These are phyloP conservation scores for Populus deltoides DNA, from an alignment of 345 rosid species.

Conservation along the genomic window DNA sequence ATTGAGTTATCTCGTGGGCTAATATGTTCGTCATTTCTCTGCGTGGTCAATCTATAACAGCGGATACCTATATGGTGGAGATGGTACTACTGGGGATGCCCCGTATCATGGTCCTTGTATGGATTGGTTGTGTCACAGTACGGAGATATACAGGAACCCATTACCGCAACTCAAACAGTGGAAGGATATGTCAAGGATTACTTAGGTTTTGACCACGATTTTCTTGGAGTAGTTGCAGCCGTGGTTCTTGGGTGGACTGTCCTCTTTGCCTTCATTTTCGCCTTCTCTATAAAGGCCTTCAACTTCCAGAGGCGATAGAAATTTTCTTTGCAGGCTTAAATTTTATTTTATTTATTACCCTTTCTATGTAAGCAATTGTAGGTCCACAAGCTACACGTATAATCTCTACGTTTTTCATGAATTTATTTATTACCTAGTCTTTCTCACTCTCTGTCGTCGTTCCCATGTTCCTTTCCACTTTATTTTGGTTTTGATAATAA, in stretches of 20 bases:
- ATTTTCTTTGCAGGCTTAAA: background rate
- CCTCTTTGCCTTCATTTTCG: conserved; percentile 17
- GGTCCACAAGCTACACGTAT: background rate
- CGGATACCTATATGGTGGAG: conserved; percentile 29
- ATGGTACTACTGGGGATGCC: conserved; percentile 29
- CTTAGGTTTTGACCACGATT: conserved; percentile 21
- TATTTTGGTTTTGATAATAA: too few species aligned
- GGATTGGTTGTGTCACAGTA: conserved; percentile 22
- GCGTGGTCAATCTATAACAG: background rate
- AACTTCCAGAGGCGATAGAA: conserved; percentile 25
- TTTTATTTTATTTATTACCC: background rate
- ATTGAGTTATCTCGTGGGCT: background rate
- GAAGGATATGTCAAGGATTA: background rate
- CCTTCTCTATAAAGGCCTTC: conserved; percentile 11
- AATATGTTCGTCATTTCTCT: background rate
- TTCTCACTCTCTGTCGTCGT: too few species aligned
- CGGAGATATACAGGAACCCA: background rate
- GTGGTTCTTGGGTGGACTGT: conserved; percentile 2
- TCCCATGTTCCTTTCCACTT: too few species aligned
- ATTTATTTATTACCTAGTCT: too few species aligned
- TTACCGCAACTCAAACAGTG: background rate
- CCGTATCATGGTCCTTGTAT: conserved; percentile 22
- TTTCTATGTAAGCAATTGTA: background rate
- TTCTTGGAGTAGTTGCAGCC: conserved; percentile 17
- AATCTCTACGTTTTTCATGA: too few species aligned